A percentile compares a stretch with the other conserved stretches of the same genome.
phyloP scores from a whole-genome alignment of 805 yeast genomes.

The Torulaspora quercuum region DNA sequence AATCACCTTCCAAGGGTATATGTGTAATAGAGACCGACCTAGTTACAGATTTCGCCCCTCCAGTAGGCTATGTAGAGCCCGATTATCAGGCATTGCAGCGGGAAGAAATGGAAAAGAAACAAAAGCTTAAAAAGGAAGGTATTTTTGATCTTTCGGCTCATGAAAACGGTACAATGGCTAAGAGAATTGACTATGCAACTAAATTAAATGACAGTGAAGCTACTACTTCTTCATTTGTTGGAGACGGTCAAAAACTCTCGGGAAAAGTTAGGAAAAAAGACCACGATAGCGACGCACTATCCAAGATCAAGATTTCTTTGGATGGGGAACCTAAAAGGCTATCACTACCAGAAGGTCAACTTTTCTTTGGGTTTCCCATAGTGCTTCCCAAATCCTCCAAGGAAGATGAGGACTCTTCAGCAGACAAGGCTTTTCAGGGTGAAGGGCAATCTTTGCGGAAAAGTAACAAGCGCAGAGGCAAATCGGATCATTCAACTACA shows the following conservation, averaged over 20 bases:
- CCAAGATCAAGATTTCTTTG: conserved; percentile 47
- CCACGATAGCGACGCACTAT: conserved; percentile 16
- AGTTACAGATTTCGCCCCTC: conserved; percentile 97
- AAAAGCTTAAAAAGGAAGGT: conserved; percentile 32
- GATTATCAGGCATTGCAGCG: conserved; percentile 46
- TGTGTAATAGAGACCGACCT: conserved; percentile 97
- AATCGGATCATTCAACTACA: conserved; percentile 47
- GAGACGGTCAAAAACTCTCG: conserved; percentile 68
- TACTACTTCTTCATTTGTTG: conserved; percentile 42
- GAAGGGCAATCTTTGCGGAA: conserved; percentile 74
- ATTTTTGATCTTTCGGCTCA: conserved; percentile 32
- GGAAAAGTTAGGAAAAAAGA: conserved; percentile 46
- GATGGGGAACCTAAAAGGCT: conserved; percentile 70
- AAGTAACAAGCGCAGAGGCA: conserved; percentile 65
- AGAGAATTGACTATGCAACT: conserved; percentile 53
- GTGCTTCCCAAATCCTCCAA: conserved; percentile 42
- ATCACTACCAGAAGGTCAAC: conserved; percentile 73
- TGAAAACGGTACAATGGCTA: conserved; percentile 73
- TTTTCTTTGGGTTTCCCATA: conserved; percentile 91
- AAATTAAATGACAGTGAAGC: conserved; percentile 46
- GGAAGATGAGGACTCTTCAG: conserved; percentile 32
- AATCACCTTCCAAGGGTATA: conserved; percentile 57
- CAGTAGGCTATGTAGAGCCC: conserved; percentile 96
- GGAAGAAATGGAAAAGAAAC: conserved; percentile 29
- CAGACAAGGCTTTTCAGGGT: conserved; percentile 47